Evolutionary conservation across 495 filamentous ascomycete genomes (phyloP), one percentile per base, ranked within the genome.

Genomic region (Saxophila tyrrhenica): DNA sequence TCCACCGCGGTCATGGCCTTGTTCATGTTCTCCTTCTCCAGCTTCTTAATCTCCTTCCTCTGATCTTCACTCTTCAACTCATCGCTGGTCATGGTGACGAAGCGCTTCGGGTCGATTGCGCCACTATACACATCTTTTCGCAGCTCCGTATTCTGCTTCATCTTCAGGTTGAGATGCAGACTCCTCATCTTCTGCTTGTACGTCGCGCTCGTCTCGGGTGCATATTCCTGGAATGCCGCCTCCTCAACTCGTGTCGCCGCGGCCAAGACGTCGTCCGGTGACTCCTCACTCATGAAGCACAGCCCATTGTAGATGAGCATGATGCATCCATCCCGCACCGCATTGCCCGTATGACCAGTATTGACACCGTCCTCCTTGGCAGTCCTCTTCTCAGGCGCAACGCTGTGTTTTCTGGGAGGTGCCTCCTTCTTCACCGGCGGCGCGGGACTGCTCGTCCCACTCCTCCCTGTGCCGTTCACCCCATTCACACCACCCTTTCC

Each of bases 11-110:
- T 89, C 78, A 94, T 86, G 0, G 92, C 85, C 67, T 91, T 85
- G 73, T 87, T 87, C 85, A 96, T 87, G 69, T 97, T 97, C 72
- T 94, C 84, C 70, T 88, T 79, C 65, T 85, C 72, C 38, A 95
- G 74, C 62, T 78, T 75, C 58, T 75, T 72, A 56, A 94, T 87
- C 57, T 78, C 70, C 53, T 75, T 75, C 35, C 78, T 73, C 62
- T 81, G 81, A 65, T 89, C 80, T 7, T 72, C 80, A 50, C 82
- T 86, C 67, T 87, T 86, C 60, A 92, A 77, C 66, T 94, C 88
- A 17, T 90, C 85, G 58, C 75, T 72, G 2, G 72, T 67, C 84
- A 88, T 86, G 48, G 73, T 71, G 57, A 95, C 87, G 57, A 98
- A 87, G 10, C 76, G 69, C 0, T 82, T 77, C 3, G 87, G 72